Evolutionary conservation across 2,329 filamentous ascomycete genomes (phyloP).

Genomic region (Ceratocystis lukuohia): DNA sequence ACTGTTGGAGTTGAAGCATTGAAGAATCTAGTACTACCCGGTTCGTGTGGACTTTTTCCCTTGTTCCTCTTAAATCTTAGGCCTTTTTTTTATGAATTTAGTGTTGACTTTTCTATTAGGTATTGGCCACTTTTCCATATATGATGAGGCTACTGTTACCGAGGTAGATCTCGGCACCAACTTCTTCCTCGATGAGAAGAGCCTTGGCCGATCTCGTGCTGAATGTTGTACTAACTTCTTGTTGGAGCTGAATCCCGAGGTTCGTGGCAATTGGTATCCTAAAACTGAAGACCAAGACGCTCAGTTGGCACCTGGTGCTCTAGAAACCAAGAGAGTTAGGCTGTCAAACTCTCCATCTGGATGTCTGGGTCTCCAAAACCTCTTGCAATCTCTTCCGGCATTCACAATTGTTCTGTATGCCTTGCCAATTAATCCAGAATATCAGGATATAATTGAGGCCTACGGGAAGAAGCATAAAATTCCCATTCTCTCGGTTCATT

Average conservation of each 20-base stretch:
- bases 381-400: conserved; percentile 28
- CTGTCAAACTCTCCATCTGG: conserved; percentile 15
- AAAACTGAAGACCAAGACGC: conserved; percentile 29
- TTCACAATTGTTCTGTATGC: conserved; percentile 46
- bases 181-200: conserved; percentile 80
- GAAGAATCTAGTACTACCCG: conserved; percentile 93
- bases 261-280: conserved; percentile 58
- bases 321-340: conserved; percentile 15
- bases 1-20: conserved; percentile 80
- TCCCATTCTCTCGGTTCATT: conserved; percentile 72
- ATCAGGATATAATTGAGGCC: conserved; percentile 33
- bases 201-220: conserved; percentile 63
- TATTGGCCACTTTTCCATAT: conserved; percentile 82
- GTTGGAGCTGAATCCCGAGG: conserved; percentile 84
- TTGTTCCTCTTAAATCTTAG: background rate
- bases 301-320: background rate
- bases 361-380: conserved; percentile 27
- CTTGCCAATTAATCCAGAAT: conserved; percentile 34
- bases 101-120: conserved; percentile 34
- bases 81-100: background rate
- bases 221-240: conserved; percentile 64
- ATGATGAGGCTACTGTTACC: conserved; percentile 62
- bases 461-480: conserved; percentile 45
- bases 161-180: conserved; percentile 85
- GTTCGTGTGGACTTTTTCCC: conserved; percentile 28